These are phyloP conservation scores for Metschnikowia santaceciliae DNA, from an alignment of 805 yeast species.

Conservation along the genomic window DNA sequence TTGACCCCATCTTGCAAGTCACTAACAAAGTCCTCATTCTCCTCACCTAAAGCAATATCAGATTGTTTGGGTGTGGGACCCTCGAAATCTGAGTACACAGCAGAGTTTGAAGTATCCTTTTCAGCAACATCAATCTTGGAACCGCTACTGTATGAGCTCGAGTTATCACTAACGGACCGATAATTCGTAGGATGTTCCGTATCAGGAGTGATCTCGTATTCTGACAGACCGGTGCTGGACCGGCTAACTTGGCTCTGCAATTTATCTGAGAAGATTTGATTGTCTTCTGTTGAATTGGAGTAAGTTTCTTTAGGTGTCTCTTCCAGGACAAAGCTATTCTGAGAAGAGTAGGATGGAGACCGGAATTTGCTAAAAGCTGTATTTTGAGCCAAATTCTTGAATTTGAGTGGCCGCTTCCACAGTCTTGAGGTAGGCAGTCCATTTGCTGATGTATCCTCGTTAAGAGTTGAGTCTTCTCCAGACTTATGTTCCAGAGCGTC, in stretches of 20 bases:
- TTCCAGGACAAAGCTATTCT: slow-evolving; percentile 4
- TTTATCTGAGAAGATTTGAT: neutral
- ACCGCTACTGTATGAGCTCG: neutral
- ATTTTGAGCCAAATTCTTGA: slow-evolving; percentile 27
- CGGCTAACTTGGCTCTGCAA: neutral
- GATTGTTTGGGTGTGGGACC: neutral
- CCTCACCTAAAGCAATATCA: neutral
- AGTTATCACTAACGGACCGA: neutral
- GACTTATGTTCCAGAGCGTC: neutral
- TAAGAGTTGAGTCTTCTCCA: neutral
- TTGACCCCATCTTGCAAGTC: neutral
- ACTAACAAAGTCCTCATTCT: neutral
- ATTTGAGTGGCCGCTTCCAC: slow-evolving; percentile 5
- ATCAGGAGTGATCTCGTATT: neutral
- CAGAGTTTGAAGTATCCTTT: neutral
- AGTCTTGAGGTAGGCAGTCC: neutral
- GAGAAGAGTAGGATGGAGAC: slow-evolving; percentile 7
- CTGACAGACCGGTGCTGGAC: slow-evolving; percentile 1
- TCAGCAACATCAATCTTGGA: neutral
- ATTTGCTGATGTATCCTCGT: neutral
- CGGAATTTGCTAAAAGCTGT: slow-evolving; percentile 37
- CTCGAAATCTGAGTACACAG: neutral
- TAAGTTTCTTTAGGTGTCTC: neutral
- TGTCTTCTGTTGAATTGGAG: neutral
- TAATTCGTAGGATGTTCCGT: neutral